Evolutionary conservation across 73 alveolate genomes (phyloP).

Genomic region (Urostyla sp.): DNA sequence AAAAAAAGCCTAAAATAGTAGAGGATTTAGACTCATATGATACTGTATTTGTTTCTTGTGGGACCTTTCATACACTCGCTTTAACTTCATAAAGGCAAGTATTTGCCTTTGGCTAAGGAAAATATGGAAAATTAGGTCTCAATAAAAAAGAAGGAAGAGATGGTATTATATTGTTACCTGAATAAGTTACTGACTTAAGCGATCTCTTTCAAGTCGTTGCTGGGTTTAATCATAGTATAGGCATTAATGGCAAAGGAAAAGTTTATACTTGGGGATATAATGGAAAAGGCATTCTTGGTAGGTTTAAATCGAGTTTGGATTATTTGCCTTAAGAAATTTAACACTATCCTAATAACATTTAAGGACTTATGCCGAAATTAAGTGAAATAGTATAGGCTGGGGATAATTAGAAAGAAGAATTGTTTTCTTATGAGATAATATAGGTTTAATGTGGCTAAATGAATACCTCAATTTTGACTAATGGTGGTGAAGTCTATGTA

Average conservation of each 20-base stretch:
- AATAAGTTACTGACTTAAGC: slow-evolving; percentile 13
- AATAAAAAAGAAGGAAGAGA: slow-evolving; percentile 66
- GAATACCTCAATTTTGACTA: slow-evolving; percentile 48
- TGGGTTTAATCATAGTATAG: slow-evolving; percentile 47
- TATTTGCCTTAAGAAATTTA: slow-evolving; percentile 41
- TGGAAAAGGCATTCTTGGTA: slow-evolving; percentile 63
- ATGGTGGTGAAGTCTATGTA: slow-evolving; percentile 64
- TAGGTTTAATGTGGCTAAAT: slow-evolving; percentile 49
- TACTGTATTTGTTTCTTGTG: slow-evolving; percentile 76
- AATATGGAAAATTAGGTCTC: slow-evolving; percentile 81
- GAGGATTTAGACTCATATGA: slow-evolving; percentile 71
- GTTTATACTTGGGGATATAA: slow-evolving; percentile 65
- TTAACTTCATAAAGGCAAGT: slow-evolving; percentile 71
- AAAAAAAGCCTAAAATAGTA: slow-evolving; percentile 76
- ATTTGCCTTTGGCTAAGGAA: slow-evolving; percentile 85
- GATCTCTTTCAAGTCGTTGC: slow-evolving; percentile 33
- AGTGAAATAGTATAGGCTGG: slow-evolving; percentile 19
- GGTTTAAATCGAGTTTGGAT: slow-evolving; percentile 20
- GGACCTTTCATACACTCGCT: slow-evolving; percentile 81
- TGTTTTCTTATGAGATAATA: slow-evolving; percentile 18
- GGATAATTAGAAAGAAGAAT: slow-evolving; percentile 35
- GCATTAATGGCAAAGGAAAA: slow-evolving; percentile 33
- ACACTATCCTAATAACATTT: not conserved
- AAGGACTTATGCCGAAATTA: slow-evolving; percentile 4
- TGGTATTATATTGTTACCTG: slow-evolving; percentile 23